Evolutionary conservation across 139 green algal species (phyloP), one percentile per base, ranked within the genome.

Genomic region (Volvox reticuliferus): DNA sequence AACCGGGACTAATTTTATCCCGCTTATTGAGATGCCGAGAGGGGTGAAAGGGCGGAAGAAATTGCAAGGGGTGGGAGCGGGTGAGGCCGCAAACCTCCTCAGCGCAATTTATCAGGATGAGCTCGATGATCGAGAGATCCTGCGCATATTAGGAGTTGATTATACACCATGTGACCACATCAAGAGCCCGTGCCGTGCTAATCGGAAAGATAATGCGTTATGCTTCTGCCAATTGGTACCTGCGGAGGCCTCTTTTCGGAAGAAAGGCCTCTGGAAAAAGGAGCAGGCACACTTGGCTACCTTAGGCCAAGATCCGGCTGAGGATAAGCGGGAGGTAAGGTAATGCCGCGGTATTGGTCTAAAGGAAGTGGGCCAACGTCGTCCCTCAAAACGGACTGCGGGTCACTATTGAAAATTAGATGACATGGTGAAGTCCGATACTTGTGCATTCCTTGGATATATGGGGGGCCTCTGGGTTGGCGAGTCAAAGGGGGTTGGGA

Each of bases 241-340:
- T 1, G 85, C 86, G 0, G 79, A 88, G 17, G 93, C 92, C 12
- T 89, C 83, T 21, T 95, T 79, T 80, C 93, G 94, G 0, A 95
- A 95, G 55, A 95, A 95, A 75, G 97, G 97, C 0, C 88, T 99
- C 32, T 99, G 97, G 97, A 92, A 96, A 68, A 98, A 97, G 84
- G 91, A 97, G 14, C 55, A 89, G 55, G 21, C 65, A 18, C 71
- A 82, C 37, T 80, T 96, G 24, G 73, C 19, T 0, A 68, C 88
- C 5, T 75, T 98, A n/a, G 96, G 95, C 22, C 28, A 75, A 1
- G 91, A 97, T 75, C 94, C 94, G 12, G 36, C 62, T 26, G 85
- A 89, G 1, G 24, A 35, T 0, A 82, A 83, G 36, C 93, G 89
- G 21, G 32, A 94, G 91, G 91, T 94, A 18, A 30, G 81, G 55